Conservation (phyloP, 148 eudicot genomes). For the Tetragonia tetragonoides region DNA sequence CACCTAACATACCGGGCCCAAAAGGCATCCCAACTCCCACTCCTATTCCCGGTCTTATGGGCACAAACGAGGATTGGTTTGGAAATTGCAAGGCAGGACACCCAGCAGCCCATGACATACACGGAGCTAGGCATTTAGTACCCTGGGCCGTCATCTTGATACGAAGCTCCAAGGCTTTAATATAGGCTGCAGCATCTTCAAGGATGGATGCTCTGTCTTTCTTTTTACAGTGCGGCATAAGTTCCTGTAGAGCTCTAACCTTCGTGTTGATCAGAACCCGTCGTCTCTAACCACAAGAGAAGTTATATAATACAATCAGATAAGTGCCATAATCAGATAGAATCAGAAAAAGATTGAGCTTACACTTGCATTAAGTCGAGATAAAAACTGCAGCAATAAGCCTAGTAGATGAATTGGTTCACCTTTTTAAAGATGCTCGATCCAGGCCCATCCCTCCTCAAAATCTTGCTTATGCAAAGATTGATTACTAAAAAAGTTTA, state of each 20-base stretch:
- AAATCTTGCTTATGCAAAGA: neutral
- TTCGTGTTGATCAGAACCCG: conserved; percentile 20
- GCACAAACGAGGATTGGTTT: neutral
- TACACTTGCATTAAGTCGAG: neutral
- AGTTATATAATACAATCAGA: neutral
- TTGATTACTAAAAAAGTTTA: too few relatives aligned
- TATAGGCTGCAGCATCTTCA: conserved; percentile 19
- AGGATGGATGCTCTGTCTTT: conserved; percentile 19
- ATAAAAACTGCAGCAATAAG: neutral
- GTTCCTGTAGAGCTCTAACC: conserved; percentile 23
- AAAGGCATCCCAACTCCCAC: neutral
- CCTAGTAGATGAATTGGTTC: neutral
- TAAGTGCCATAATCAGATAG: neutral
- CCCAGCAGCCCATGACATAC: neutral
- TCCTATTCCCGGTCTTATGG: conserved; percentile 1
- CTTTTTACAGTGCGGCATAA: conserved; percentile 31
- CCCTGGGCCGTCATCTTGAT: neutral
- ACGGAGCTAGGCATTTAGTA: neutral
- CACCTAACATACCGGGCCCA: neutral
- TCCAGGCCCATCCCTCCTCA: neutral
- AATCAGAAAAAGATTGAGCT: neutral
- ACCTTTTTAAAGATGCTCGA: neutral
- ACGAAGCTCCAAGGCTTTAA: conserved; percentile 12
- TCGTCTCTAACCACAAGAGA: conserved; percentile 20
- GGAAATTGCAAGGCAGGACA: neutral